phyloP scores from a whole-genome alignment of 257 asterid genomes.

The Jasminum sambac region DNA sequence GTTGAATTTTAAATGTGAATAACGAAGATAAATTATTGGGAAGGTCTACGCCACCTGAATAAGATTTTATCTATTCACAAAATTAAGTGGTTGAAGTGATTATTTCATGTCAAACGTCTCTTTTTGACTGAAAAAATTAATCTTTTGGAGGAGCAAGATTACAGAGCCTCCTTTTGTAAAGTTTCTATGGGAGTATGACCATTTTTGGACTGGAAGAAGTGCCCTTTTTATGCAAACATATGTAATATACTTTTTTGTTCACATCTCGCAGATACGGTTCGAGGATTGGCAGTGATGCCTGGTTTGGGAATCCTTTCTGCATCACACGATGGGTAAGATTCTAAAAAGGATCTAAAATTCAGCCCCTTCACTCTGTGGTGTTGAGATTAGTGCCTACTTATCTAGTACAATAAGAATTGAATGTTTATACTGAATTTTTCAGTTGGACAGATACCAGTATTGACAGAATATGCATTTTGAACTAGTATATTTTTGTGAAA shows the following conservation, averaged over 20 bases:
- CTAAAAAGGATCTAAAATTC: conserved; percentile 2
- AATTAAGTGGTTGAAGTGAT: neutral
- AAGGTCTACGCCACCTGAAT: neutral
- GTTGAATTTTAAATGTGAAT: neutral
- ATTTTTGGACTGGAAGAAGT: neutral
- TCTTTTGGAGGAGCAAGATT: neutral
- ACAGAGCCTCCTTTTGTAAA: neutral
- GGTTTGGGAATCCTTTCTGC: conserved; percentile 87
- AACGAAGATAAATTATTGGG: neutral
- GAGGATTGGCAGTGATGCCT: conserved; percentile 86
- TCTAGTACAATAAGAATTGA: neutral
- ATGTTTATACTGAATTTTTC: neutral
- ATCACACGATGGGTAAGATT: conserved; percentile 91
- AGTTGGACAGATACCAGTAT: neutral
- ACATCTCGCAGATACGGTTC: conserved; percentile 75
- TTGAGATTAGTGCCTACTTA: conserved; percentile 8
- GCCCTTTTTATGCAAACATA: neutral
- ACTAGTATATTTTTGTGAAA: neutral
- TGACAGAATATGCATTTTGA: neutral
- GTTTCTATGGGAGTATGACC: conserved; percentile 3
- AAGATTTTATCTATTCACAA: neutral
- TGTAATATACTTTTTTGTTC: neutral
- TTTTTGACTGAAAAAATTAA: neutral
- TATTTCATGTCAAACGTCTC: neutral
- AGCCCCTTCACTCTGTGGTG: neutral